Conservation (phyloP, 2,329 filamentous ascomycete genomes). For the Colletotrichum aenigma region DNA sequence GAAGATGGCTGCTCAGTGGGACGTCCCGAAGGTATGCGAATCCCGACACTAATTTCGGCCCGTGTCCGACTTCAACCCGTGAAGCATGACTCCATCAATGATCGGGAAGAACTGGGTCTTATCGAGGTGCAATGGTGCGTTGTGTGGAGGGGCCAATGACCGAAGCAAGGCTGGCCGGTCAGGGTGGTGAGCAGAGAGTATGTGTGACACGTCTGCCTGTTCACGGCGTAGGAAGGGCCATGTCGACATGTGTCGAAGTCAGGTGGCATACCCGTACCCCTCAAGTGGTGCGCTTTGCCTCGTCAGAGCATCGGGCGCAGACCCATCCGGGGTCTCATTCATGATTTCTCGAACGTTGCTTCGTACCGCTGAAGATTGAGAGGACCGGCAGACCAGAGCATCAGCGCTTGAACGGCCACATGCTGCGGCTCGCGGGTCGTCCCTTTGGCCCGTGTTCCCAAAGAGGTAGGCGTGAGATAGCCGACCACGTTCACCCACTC, state of each 20-base stretch:
- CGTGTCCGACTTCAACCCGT: neutral
- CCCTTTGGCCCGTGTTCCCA: slow-evolving; percentile 6
- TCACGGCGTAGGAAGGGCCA: neutral
- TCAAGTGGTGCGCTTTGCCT: neutral
- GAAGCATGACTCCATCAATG: neutral
- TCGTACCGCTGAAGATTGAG: slow-evolving; percentile 61
- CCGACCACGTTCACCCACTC: slow-evolving; percentile 90
- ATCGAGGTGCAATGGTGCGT: neutral
- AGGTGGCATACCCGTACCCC: neutral
- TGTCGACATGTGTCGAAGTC: neutral
- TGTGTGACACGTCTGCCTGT: slow-evolving; percentile 6
- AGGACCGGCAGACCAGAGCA: slow-evolving; percentile 78
- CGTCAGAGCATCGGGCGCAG: neutral
- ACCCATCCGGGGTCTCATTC: neutral
- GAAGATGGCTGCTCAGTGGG: neutral
- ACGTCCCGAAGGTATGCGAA: neutral
- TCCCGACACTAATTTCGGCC: neutral
- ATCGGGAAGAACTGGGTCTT: neutral
- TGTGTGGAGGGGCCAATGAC: neutral
- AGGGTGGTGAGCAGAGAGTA: neutral
- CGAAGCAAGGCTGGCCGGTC: neutral
- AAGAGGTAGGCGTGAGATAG: slow-evolving; percentile 59
- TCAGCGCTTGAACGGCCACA: slow-evolving; percentile 71
- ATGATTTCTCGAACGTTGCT: neutral
- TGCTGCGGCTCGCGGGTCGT: slow-evolving; percentile 17